These are phyloP conservation scores for Fraxinus greggii DNA, from an alignment of 305 asterid genomes.

Conservation along the genomic window DNA sequence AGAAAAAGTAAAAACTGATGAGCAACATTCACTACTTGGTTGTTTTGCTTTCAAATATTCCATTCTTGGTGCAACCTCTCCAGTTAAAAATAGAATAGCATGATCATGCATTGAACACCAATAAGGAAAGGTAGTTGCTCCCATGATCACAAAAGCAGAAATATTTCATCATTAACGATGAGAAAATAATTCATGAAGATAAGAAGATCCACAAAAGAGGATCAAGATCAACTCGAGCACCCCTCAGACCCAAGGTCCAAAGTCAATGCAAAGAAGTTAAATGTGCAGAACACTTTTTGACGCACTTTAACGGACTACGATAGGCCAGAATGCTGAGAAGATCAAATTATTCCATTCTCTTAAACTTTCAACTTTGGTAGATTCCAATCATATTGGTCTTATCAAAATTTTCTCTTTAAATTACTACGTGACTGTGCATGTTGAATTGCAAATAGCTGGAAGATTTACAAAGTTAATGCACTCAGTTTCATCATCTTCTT, in stretches of 20 bases:
- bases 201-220: constrained; percentile 7
- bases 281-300: not conserved
- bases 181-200: constrained; percentile 6
- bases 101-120: not conserved
- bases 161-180: not conserved
- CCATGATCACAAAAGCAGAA: not conserved
- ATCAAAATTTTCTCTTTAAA: not conserved
- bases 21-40: constrained; percentile 17
- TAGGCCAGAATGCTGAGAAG: not conserved
- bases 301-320: not conserved
- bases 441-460: not conserved
- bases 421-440: not conserved
- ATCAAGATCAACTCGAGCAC: constrained; percentile 3
- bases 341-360: not conserved
- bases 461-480: not conserved
- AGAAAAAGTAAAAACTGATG: constrained; percentile 11
- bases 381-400: not conserved
- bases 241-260: constrained; percentile 3
- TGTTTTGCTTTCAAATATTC: not conserved
- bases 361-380: not conserved
- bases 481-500: not conserved
- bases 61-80: not conserved
- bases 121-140: constrained; percentile 5
- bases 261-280: constrained; percentile 14
- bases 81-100: constrained; percentile 4